Evolutionary conservation across 257 asterid species (phyloP).

Genomic region (Verbena officinalis): DNA sequence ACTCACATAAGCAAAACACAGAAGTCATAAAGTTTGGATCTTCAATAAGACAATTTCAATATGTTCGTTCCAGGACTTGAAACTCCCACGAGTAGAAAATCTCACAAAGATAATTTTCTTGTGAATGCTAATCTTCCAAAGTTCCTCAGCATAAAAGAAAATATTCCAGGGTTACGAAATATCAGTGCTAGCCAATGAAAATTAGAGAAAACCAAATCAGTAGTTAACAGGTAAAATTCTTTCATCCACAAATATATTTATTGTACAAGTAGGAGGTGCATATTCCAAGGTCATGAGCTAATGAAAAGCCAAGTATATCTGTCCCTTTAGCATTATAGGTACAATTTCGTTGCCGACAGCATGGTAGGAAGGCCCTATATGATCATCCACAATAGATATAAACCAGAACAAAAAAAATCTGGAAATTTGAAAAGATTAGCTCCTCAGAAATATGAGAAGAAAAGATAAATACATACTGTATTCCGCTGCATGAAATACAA

Average conservation of each 20-base stretch:
- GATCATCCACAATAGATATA: not conserved
- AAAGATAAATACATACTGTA: slow-evolving; percentile 64
- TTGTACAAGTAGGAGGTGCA: no score
- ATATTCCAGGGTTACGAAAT: not conserved
- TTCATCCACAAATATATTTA: slow-evolving; percentile 4
- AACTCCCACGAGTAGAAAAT: not conserved
- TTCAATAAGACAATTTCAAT: not conserved
- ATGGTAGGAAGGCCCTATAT: no score
- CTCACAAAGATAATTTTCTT: slow-evolving; percentile 12
- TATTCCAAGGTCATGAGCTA: no score
- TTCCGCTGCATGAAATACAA: slow-evolving; percentile 90
- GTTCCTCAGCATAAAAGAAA: not conserved
- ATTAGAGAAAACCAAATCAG: no score
- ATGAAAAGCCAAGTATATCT: no score
- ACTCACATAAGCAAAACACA: not conserved
- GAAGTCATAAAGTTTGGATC: not conserved
- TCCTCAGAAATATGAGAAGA: slow-evolving; percentile 3
- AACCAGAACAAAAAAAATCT: slow-evolving; percentile 1
- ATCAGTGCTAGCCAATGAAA: not conserved
- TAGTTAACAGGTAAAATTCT: not conserved
- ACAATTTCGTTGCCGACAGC: no score
- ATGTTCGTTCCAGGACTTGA: not conserved
- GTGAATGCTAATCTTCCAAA: not conserved
- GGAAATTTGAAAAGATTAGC: no score
- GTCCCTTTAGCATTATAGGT: no score